These are phyloP conservation scores for Cicer judaicum DNA, from an alignment of 306 rosid species.

Conservation along the genomic window DNA sequence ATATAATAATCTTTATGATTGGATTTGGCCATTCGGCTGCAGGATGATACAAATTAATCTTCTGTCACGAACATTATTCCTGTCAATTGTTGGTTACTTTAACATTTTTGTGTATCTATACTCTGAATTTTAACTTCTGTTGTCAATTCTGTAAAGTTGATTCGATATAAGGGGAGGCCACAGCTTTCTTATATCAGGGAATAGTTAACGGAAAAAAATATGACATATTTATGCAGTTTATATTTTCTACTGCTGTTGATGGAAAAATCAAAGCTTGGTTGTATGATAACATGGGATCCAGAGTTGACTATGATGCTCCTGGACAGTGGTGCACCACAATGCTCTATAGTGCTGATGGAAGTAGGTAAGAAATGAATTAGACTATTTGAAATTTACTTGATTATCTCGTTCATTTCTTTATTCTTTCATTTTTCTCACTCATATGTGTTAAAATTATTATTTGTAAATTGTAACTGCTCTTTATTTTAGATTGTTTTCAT, in stretches of 20 bases:
- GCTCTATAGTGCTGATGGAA: slow-evolving; percentile 81
- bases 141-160: slow-evolving; percentile 27
- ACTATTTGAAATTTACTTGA: background rate
- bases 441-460: background rate
- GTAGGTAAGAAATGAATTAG: slow-evolving; percentile 58
- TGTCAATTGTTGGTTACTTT: slow-evolving; percentile 7
- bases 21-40: slow-evolving; percentile 8
- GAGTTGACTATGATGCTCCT: slow-evolving; percentile 88
- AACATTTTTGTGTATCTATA: slow-evolving; percentile 4
- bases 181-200: slow-evolving; percentile 11
- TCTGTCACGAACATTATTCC: background rate
- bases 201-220: slow-evolving; percentile 5
- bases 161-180: slow-evolving; percentile 16
- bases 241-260: slow-evolving; percentile 80
- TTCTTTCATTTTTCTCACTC: background rate
- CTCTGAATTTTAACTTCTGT: slow-evolving; percentile 4
- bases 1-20: background rate
- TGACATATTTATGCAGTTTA: slow-evolving; percentile 58
- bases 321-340: slow-evolving; percentile 80
- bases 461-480: slow-evolving; percentile 28
- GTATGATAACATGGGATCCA: slow-evolving; percentile 69
- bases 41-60: slow-evolving; percentile 19
- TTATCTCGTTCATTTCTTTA: background rate
- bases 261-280: slow-evolving; percentile 96
- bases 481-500: slow-evolving; percentile 77